Evolutionary conservation across 2,329 filamentous ascomycete species (phyloP).

Genomic region (Pochonia chlamydosporia): DNA sequence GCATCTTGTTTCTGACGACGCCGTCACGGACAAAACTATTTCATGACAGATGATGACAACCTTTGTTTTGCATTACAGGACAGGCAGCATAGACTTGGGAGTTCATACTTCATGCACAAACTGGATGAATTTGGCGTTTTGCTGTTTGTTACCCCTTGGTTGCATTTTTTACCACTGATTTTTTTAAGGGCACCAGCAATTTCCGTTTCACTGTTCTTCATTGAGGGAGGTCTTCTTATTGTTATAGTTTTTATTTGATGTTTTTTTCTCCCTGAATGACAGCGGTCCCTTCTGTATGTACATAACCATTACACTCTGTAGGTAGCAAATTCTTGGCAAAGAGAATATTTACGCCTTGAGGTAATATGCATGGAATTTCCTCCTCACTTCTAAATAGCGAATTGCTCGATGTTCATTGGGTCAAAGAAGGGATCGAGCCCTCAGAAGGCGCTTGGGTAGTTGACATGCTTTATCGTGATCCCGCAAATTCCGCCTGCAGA

Average conservation of each 20-base stretch:
- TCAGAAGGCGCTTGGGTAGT: too few relatives aligned
- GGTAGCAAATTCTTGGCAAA: neutral
- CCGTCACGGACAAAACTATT: conserved; percentile 14
- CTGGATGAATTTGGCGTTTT: conserved; percentile 27
- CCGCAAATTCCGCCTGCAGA: too few relatives aligned
- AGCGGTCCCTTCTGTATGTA: neutral
- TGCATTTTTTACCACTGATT: neutral
- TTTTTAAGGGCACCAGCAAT: neutral
- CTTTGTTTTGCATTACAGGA: conserved; percentile 25
- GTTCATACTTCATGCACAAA: conserved; percentile 21
- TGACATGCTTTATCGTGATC: too few relatives aligned
- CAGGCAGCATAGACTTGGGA: conserved; percentile 31
- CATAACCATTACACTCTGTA: conserved; percentile 4
- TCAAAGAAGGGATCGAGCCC: too few relatives aligned
- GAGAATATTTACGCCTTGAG: neutral
- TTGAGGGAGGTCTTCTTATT: neutral
- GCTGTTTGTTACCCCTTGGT: neutral
- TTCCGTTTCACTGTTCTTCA: neutral
- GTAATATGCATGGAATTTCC: too few relatives aligned
- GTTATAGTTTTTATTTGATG: neutral
- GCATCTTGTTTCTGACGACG: conserved; percentile 12
- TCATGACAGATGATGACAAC: conserved; percentile 25
- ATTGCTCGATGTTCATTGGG: too few relatives aligned
- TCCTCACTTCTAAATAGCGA: too few relatives aligned
- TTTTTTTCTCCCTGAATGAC: neutral